Conservation (phyloP, 2,329 filamentous ascomycete genomes). For the Tolypocladium ophioglossoides region DNA sequence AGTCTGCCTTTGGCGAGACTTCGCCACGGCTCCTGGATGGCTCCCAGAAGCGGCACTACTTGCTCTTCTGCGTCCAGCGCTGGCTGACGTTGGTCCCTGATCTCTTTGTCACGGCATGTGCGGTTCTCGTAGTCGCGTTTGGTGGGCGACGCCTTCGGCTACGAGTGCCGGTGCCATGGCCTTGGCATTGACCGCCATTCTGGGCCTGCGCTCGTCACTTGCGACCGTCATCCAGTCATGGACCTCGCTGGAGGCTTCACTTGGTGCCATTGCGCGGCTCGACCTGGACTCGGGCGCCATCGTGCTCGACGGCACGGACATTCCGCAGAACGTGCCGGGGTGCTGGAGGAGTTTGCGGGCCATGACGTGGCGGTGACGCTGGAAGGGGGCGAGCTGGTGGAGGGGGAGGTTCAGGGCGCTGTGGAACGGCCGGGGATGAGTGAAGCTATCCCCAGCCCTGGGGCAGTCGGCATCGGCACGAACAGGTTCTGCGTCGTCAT, state of each 20-base stretch:
- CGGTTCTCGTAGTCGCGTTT: constrained; percentile 19
- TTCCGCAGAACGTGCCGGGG: too few species aligned
- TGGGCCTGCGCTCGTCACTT: constrained; percentile 13
- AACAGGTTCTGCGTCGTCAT: too few species aligned
- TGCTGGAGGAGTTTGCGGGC: too few species aligned
- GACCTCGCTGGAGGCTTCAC: constrained; percentile 20
- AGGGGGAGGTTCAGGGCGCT: not conserved
- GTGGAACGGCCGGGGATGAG: not conserved
- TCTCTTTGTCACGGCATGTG: constrained; percentile 19
- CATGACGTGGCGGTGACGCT: constrained; percentile 35
- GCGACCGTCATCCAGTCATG: constrained; percentile 16
- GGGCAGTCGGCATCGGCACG: too few species aligned
- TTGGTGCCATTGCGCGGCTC: constrained; percentile 15
- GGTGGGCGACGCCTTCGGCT: constrained; percentile 14
- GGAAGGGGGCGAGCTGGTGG: constrained; percentile 29
- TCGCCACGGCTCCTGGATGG: constrained; percentile 31
- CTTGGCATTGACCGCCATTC: constrained; percentile 13
- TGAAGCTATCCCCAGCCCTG: too few species aligned
- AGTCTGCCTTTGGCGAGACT: constrained; percentile 23
- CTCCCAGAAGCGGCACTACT: constrained; percentile 40
- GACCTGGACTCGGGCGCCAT: constrained; percentile 18
- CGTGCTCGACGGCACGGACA: constrained; percentile 28
- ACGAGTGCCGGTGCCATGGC: constrained; percentile 10
- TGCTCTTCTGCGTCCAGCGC: constrained; percentile 37
- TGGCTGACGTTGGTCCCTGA: constrained; percentile 41